Evolutionary conservation across 2,329 filamentous ascomycete species (phyloP).

Genomic region (Tolypocladium endophyticum): DNA sequence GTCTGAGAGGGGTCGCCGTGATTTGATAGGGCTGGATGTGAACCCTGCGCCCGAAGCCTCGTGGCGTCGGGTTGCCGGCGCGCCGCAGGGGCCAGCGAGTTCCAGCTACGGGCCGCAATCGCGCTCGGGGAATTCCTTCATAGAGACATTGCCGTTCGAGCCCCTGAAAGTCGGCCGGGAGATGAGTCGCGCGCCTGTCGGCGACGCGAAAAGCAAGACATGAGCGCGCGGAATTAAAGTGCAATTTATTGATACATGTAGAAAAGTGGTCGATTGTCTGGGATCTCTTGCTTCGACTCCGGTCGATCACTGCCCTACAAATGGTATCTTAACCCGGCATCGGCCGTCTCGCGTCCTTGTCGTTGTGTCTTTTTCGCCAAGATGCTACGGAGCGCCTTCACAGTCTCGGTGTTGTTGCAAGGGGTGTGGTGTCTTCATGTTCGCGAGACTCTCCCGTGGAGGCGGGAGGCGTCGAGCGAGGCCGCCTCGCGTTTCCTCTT

Average conservation of each 20-base stretch:
- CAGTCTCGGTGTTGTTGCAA: background rate
- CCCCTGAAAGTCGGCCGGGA: background rate
- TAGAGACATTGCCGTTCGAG: background rate
- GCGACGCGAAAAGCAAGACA: background rate
- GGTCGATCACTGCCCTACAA: background rate
- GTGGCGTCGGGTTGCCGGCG: background rate
- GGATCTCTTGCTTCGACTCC: background rate
- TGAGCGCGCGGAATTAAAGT: background rate
- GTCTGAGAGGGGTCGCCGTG: background rate
- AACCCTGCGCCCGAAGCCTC: background rate
- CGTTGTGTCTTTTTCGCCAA: background rate
- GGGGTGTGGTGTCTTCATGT: background rate
- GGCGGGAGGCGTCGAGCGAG: background rate
- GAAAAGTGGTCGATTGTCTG: background rate
- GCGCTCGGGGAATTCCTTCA: background rate
- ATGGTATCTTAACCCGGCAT: background rate
- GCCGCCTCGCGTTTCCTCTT: constrained; percentile 11
- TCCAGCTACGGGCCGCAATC: background rate
- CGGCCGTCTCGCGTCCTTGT: background rate
- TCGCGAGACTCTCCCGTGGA: background rate
- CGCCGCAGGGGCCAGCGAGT: background rate
- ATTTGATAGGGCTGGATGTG: background rate
- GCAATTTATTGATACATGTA: background rate
- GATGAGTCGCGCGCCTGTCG: background rate
- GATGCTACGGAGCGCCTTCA: background rate